A percentile compares a stretch with the other conserved stretches of the same genome.
These are phyloP conservation scores for Fistulinella cinereoalba DNA, from an alignment of 1,284 basidiomycete species.

Conservation along the genomic window DNA sequence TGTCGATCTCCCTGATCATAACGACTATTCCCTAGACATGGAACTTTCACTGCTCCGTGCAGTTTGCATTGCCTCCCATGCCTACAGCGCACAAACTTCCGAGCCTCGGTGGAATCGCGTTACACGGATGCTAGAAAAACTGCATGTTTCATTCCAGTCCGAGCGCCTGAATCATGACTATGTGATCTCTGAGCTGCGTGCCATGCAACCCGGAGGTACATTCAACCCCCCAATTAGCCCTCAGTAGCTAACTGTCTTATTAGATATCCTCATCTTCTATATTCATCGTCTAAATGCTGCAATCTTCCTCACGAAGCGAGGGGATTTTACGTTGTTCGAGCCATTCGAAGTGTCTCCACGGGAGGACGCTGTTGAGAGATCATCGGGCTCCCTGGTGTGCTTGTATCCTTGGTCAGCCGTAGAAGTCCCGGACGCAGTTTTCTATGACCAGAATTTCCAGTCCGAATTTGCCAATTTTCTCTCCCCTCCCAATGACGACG, in stretches of 20 bases:
- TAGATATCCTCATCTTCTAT: slow-evolving; percentile 24
- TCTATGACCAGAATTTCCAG: slow-evolving; percentile 18
- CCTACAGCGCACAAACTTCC: slow-evolving; percentile 2
- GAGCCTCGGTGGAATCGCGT: slow-evolving; percentile 7
- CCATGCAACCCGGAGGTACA: slow-evolving; percentile 16
- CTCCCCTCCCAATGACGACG: slow-evolving; percentile 7
- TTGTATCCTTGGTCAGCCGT: slow-evolving; percentile 32
- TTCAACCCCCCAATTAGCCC: too few species aligned
- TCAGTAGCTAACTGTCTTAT: background rate
- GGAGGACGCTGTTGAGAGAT: slow-evolving; percentile 26
- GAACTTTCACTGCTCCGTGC: background rate
- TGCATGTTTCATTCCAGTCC: slow-evolving; percentile 1
- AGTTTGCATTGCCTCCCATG: slow-evolving; percentile 6
- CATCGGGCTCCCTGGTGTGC: slow-evolving; percentile 15
- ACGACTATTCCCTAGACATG: slow-evolving; percentile 1
- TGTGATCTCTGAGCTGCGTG: slow-evolving; percentile 6
- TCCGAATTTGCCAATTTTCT: slow-evolving; percentile 29
- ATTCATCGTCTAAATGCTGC: slow-evolving; percentile 29
- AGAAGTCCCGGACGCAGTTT: slow-evolving; percentile 11
- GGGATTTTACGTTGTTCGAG: slow-evolving; percentile 25
- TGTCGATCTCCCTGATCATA: background rate
- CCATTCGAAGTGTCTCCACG: slow-evolving; percentile 29
- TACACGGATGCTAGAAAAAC: slow-evolving; percentile 3
- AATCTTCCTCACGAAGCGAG: slow-evolving; percentile 18
- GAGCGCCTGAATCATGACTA: background rate